phyloP scores from a whole-genome alignment of 2,329 filamentous ascomycete species.

The Fusarium proliferatum region DNA sequence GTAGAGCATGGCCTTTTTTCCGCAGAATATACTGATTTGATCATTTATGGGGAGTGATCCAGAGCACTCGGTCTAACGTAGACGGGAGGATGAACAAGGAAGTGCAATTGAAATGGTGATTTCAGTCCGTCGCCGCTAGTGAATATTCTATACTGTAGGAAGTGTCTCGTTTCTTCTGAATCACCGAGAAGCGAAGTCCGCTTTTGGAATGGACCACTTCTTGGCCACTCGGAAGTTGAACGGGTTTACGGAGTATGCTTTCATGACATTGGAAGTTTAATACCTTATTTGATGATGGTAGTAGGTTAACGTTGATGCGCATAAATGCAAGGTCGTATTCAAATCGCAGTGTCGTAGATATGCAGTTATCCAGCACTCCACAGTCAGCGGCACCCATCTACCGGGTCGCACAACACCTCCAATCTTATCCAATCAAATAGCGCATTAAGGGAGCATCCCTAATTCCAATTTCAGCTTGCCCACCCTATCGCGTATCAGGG shows the following conservation, averaged over 20 bases:
- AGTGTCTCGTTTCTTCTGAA: neutral
- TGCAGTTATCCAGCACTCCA: conserved; percentile 17
- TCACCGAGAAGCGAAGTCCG: neutral
- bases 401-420: neutral
- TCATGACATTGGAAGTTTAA: neutral
- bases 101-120: neutral
- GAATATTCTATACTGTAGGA: neutral
- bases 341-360: conserved; percentile 10
- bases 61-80: neutral
- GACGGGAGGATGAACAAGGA: neutral
- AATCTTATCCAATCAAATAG: conserved; percentile 18
- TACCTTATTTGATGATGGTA: neutral
- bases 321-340: neutral
- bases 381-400: conserved; percentile 19
- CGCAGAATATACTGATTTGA: neutral
- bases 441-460: conserved; percentile 21
- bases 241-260: neutral
- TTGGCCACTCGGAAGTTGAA: neutral
- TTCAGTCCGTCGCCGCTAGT: neutral
- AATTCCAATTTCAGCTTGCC: conserved; percentile 26
- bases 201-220: neutral
- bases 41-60: neutral
- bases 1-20: neutral
- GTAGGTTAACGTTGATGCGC: neutral
- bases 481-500: conserved; percentile 33